Evolutionary conservation across 2,329 filamentous ascomycete species (phyloP), one percentile per base, ranked within the genome.

Genomic region (Pleurostoma richardsiae): DNA sequence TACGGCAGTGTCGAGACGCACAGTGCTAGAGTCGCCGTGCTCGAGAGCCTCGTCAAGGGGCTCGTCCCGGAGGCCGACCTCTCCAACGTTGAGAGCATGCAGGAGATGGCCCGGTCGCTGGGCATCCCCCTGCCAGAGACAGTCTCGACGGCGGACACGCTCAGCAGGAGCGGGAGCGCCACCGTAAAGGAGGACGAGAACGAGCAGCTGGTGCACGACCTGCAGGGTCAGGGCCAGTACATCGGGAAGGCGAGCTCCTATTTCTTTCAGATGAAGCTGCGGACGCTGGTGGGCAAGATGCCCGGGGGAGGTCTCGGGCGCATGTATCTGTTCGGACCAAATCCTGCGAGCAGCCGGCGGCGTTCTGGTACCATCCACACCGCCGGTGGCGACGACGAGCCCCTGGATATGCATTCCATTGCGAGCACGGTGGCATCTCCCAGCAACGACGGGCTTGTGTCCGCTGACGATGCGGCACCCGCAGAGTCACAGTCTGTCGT

Each of bases 11-110:
- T 69, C 39, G 68, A 72, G 52, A 65, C 65, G 11, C 52, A 71
- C 41, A 65, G 66, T 27, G 62, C 61, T 47, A 63, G 69, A 2
- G 56, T 71, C 44, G 60, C 62, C 5, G 57, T 71, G 43, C 61
- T 73, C 7, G 70, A 73, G 52, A 63, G 67, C 40, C 61, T 72
- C 33, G 68, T 73, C 41, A 69, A 69, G 51, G 68, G 69, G 3
- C 56, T 73, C 39, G 54, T 72, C 10, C 67, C 67, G 5, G 67
- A 69, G 40, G 68, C 67, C 38, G 66, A 72, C 41, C 55, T 68
- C 29, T 65, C 66, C n/a, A 69, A 58, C 45, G 53, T 66, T 43
- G 64, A 69, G n/a, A 59, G 66, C 49, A 59, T 72, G 65, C 63
- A 63, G 39, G 59, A 63, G 49, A 53, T 71, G 47, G 67, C 61